Conservation (phyloP, 129 eudicot genomes). For the Heracleum sosnowskyi region DNA sequence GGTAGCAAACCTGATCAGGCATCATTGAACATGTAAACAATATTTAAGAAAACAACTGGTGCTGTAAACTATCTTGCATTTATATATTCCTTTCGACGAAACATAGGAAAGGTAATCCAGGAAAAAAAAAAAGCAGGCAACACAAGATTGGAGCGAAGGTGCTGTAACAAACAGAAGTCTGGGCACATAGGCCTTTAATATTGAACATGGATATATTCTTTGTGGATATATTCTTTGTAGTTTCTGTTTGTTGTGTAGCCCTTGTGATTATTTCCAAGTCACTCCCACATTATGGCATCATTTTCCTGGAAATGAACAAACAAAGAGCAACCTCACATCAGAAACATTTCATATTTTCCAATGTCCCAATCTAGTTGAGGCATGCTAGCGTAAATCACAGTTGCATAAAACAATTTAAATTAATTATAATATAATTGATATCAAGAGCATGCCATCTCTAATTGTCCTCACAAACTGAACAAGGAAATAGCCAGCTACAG, state of each 20-base stretch:
- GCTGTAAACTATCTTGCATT: conserved; percentile 11
- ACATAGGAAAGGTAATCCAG: conserved; percentile 11
- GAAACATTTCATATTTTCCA: neutral
- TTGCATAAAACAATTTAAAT: neutral
- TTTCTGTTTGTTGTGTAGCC: neutral
- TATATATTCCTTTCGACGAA: conserved; percentile 17
- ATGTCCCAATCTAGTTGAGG: neutral
- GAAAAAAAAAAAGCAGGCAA: conserved; percentile 9
- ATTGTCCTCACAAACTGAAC: neutral
- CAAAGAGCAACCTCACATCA: neutral
- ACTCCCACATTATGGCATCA: conserved; percentile 16
- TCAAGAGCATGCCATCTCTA: neutral
- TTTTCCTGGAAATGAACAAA: conserved; percentile 34
- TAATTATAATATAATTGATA: neutral
- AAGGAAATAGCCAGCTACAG: neutral
- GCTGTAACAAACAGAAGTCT: conserved; percentile 11
- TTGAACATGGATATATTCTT: conserved; percentile 26
- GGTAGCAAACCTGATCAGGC: neutral
- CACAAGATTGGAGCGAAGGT: conserved; percentile 16
- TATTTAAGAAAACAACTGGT: conserved; percentile 6
- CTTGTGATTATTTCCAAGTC: neutral
- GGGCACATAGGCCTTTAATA: neutral
- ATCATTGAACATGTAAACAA: neutral
- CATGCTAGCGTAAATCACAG: neutral
- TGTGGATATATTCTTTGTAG: too few species aligned